Evolutionary conservation across 2,329 filamentous ascomycete genomes (phyloP), one percentile per base, ranked within the genome.

Genomic region (Colletotrichum cuscutae): DNA sequence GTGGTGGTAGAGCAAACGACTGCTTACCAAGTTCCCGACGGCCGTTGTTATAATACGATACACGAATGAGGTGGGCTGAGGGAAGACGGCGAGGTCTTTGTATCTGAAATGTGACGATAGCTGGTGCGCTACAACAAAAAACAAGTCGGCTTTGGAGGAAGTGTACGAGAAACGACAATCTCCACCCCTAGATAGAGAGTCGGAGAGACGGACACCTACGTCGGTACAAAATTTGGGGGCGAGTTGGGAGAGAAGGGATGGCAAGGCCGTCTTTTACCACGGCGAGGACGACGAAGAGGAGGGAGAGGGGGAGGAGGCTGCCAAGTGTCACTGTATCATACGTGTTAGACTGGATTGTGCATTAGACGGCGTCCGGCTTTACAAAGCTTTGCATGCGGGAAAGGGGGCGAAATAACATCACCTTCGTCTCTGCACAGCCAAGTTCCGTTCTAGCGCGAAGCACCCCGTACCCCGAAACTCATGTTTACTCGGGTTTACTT

Each of bases 291-390:
- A 35, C 15, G 13, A 19, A n/a, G n/a, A 37, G n/a, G 5, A 42
- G 49, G 49, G 11, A 63, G 13, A 19, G 13, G n/a, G 28, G 15
- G 5, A 42, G 49, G 49, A 12, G 67, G 49, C 32, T 57, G 58
- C 65, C 58, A 60, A 53, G 66, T 66, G 74, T 76, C 71, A 77
- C 77, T 84, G 82, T 84, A 84, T 78, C 81, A 85, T 85, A 84
- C 15, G 76, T 84, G 81, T 46, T 84, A 83, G 81, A 84, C 80
- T 82, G 66, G 66, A 70, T 72, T 46, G 80, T 83, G 83, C 84
- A 86, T 85, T 81, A 82, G 79, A 83, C 77, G 83, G 84, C 83
- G 84, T 83, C 79, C 75, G 81, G 82, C 32, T 79, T 80, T 65
- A 63, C 63, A 52, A 60, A 71, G 75, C 80, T 81, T 65, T 64